Evolutionary conservation across 2,329 filamentous ascomycete genomes (phyloP).

Genomic region (Exophiala aquamarina): DNA sequence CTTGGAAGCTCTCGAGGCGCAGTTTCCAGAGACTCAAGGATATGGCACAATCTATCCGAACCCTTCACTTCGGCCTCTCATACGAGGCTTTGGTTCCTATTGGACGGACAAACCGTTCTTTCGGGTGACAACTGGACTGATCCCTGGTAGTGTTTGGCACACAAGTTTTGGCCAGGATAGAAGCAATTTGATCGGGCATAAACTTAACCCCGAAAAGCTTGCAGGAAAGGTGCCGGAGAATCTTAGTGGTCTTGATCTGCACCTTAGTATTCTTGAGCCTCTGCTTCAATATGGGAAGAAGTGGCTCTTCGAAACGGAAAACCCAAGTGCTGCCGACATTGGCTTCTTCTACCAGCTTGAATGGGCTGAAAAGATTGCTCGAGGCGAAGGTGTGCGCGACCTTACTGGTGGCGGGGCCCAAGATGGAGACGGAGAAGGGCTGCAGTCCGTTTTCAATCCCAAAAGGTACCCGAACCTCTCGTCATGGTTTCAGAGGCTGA

Average conservation of each 20-base stretch:
- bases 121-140: slow-evolving; percentile 24
- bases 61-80: slow-evolving; percentile 7
- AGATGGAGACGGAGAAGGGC: slow-evolving; percentile 21
- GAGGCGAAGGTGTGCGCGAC: slow-evolving; percentile 20
- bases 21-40: slow-evolving; percentile 13
- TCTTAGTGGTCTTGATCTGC: slow-evolving; percentile 22
- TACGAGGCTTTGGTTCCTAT: slow-evolving; percentile 18
- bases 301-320: slow-evolving; percentile 19
- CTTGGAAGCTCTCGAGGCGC: slow-evolving; percentile 20
- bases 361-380: slow-evolving; percentile 27
- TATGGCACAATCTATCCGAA: slow-evolving; percentile 18
- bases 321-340: slow-evolving; percentile 21
- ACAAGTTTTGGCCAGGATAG: slow-evolving; percentile 23
- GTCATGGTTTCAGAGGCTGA: slow-evolving; percentile 20
- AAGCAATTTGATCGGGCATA: slow-evolving; percentile 25
- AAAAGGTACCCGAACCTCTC: slow-evolving; percentile 21
- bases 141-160: slow-evolving; percentile 23
- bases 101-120: slow-evolving; percentile 26
- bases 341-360: slow-evolving; percentile 25
- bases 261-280: slow-evolving; percentile 23
- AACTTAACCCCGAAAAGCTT: slow-evolving; percentile 23
- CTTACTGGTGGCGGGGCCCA: slow-evolving; percentile 18
- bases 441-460: slow-evolving; percentile 18
- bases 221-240: slow-evolving; percentile 24
- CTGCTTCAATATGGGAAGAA: slow-evolving; percentile 6